Evolutionary conservation across 2,329 filamentous ascomycete species (phyloP).

Genomic region (Colletotrichum agaves): DNA sequence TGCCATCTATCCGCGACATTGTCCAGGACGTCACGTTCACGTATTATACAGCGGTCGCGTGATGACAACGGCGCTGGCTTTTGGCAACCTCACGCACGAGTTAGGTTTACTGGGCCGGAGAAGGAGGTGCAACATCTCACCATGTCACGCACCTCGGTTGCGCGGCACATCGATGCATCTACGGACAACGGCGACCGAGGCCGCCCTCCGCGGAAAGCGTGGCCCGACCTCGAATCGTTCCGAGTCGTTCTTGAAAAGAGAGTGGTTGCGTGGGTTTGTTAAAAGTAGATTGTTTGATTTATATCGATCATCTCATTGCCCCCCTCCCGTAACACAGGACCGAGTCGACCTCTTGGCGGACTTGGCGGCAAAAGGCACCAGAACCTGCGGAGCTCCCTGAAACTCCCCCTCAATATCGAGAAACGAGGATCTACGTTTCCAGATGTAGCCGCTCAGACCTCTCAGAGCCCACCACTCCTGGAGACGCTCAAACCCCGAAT

Average conservation of each 20-base stretch:
- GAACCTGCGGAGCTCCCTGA: slow-evolving; percentile 11
- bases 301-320: slow-evolving; percentile 16
- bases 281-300: slow-evolving; percentile 26
- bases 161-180: not conserved
- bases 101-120: not conserved
- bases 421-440: slow-evolving; percentile 5
- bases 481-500: not conserved
- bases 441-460: slow-evolving; percentile 1
- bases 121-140: not conserved
- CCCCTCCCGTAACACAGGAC: not conserved
- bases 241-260: not conserved
- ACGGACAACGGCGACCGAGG: not conserved
- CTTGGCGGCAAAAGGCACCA: no score
- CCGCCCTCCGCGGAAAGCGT: not conserved
- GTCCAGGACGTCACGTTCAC: not conserved
- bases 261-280: not conserved
- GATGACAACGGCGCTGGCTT: not conserved
- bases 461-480: not conserved
- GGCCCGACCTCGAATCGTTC: not conserved
- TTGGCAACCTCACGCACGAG: not conserved
- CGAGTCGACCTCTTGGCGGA: slow-evolving; percentile 11
- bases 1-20: not conserved
- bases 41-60: not conserved
- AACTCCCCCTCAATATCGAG: slow-evolving; percentile 21
- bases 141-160: not conserved